Percentiles rank a stretch among this genome's conserved stretches.
phyloP scores from a whole-genome alignment of 2,329 filamentous ascomycete species.

The Exophiala oligosperma region DNA sequence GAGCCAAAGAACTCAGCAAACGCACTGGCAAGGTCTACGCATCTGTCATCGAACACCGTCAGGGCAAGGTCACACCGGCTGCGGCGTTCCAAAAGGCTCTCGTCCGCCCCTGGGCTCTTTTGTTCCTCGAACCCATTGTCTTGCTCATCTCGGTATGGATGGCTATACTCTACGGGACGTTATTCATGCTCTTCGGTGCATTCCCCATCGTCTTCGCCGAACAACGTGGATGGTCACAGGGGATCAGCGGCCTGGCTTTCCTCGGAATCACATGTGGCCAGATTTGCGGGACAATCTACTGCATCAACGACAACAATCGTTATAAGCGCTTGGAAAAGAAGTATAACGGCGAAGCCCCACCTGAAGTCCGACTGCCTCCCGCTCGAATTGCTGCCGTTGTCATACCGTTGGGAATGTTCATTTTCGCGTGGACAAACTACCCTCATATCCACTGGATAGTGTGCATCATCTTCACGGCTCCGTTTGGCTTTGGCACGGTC shows the following conservation, averaged over 20 bases:
- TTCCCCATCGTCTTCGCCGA: conserved; percentile 52
- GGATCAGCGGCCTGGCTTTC: conserved; percentile 50
- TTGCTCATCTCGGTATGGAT: conserved; percentile 48
- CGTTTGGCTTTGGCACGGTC: conserved; percentile 46
- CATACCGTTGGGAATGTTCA: conserved; percentile 33
- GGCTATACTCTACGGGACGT: conserved; percentile 52
- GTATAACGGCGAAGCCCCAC: conserved; percentile 59
- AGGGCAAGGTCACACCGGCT: conserved; percentile 42
- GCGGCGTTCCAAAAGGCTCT: conserved; percentile 50
- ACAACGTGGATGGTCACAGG: conserved; percentile 48
- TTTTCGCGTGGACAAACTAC: conserved; percentile 60
- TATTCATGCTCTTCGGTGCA: conserved; percentile 56
- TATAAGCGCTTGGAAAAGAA: conserved; percentile 43
- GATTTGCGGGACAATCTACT: conserved; percentile 41
- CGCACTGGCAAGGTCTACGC: conserved; percentile 51
- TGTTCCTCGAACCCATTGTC: conserved; percentile 54
- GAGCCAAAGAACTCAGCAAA: conserved; percentile 50
- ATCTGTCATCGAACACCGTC: conserved; percentile 41
- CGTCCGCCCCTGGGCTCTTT: conserved; percentile 49
- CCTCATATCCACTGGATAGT: conserved; percentile 43
- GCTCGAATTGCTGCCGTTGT: conserved; percentile 50
- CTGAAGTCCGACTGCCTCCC: conserved; percentile 57
- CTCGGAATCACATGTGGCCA: conserved; percentile 49
- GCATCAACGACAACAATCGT: conserved; percentile 43
- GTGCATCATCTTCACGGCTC: conserved; percentile 37